Percentiles rank a stretch among this genome's conserved stretches.
These are phyloP conservation scores for Fragaria nilgerrensis DNA, from an alignment of 306 rosid genomes.

Conservation along the genomic window DNA sequence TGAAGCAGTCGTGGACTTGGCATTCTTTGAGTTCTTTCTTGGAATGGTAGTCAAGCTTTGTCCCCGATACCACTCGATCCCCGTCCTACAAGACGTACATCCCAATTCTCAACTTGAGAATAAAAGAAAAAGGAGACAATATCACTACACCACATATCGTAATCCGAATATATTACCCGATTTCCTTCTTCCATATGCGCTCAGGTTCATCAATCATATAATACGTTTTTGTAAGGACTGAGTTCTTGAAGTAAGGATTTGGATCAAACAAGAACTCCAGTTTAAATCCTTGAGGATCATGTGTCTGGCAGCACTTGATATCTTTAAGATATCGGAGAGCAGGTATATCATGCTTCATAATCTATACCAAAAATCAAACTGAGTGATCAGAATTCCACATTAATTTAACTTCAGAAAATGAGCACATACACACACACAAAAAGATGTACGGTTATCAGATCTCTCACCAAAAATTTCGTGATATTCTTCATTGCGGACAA, in stretches of 20 bases:
- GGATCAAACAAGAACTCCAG: constrained; percentile 68
- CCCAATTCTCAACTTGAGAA: constrained; percentile 5
- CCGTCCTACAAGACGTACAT: constrained; percentile 42
- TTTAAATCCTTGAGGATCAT: constrained; percentile 67
- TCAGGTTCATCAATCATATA: constrained; percentile 71
- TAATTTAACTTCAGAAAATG: constrained; percentile 4
- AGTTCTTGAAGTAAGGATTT: constrained; percentile 67
- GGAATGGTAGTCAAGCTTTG: constrained; percentile 71
- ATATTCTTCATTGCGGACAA: constrained; percentile 66
- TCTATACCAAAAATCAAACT: constrained; percentile 34
- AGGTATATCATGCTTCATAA: constrained; percentile 67
- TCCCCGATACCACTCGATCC: constrained; percentile 72
- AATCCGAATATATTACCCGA: constrained; percentile 46
- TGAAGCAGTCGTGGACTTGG: neutral
- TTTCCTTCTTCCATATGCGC: constrained; percentile 64
- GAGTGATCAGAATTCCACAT: constrained; percentile 5
- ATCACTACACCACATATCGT: constrained; percentile 6
- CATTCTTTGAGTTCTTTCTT: constrained; percentile 66
- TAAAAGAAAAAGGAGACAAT: neutral
- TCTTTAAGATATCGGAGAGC: constrained; percentile 68
- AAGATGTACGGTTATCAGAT: neutral
- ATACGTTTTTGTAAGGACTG: constrained; percentile 65
- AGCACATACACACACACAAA: neutral
- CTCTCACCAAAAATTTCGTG: constrained; percentile 51
- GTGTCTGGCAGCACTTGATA: constrained; percentile 66